Percentiles rank a stretch among this genome's conserved stretches.
phyloP scores from a whole-genome alignment of 2,329 filamentous ascomycete species.

The Penicillium hesseltinei region DNA sequence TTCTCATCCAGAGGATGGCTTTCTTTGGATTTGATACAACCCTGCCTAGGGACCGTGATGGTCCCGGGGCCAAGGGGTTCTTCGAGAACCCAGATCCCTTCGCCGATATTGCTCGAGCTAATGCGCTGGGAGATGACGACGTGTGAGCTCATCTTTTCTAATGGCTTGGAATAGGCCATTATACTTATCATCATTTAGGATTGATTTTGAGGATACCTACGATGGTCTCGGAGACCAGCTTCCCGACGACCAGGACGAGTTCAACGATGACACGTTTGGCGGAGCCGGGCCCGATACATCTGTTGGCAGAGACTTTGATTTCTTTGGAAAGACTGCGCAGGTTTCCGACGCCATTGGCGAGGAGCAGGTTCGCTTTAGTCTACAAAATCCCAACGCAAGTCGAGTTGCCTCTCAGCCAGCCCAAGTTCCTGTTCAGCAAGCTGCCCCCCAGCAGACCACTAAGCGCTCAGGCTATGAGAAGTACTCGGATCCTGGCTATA shows the following conservation, averaged over 20 bases:
- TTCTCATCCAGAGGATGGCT: slow-evolving; percentile 57
- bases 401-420: slow-evolving; percentile 33
- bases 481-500: slow-evolving; percentile 78
- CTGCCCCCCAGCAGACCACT: slow-evolving; percentile 53
- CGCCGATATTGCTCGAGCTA: slow-evolving; percentile 67
- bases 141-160: slow-evolving; percentile 51
- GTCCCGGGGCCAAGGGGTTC: slow-evolving; percentile 60
- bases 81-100: slow-evolving; percentile 91
- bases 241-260: slow-evolving; percentile 85
- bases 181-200: slow-evolving; percentile 42
- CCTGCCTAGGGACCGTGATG: slow-evolving; percentile 63
- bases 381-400: slow-evolving; percentile 61
- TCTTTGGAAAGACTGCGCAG: slow-evolving; percentile 88
- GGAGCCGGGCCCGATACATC: slow-evolving; percentile 42
- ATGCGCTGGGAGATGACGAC: slow-evolving; percentile 59
- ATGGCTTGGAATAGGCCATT: background rate
- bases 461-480: slow-evolving; percentile 84
- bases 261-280: slow-evolving; percentile 95
- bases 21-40: slow-evolving; percentile 86
- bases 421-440: slow-evolving; percentile 43
- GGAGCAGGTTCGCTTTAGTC: slow-evolving; percentile 80
- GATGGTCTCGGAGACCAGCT: slow-evolving; percentile 90
- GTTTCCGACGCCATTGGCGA: slow-evolving; percentile 83
- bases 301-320: slow-evolving; percentile 93
- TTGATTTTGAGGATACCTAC: slow-evolving; percentile 96